Evolutionary conservation across 2,329 filamentous ascomycete genomes (phyloP), one percentile per base, ranked within the genome.

Genomic region (Bertia moriformis): DNA sequence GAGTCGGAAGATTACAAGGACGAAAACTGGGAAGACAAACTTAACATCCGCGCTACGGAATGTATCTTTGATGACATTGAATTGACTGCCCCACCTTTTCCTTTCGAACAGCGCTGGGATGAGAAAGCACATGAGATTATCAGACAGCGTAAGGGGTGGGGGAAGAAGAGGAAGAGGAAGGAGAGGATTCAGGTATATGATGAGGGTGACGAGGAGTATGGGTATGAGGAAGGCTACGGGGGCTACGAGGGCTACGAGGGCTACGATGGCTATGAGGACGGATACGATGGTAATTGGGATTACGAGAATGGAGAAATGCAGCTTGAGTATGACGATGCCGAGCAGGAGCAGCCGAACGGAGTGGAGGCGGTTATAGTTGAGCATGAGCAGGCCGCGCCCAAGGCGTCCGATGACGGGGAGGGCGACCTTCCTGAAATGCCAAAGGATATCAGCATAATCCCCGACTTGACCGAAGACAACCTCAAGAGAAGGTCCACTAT

Each of bases 91-190:
- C 74, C 74, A 1, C 71, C 73, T 2, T 78, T 74, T 47, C 74
- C 74, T 1, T 79, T 78, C 48, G 54, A 69, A 33, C 73, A 79
- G 49, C 61, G 67, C 24, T 80, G 75, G 75, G 72, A 78, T 48
- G 53, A 58, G 12, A 63, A 69, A 29, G 68, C 71, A 41, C 57
- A 63, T 17, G 12, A 10, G 7, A 52, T 55, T 44, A 53, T 47
- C 42, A 59, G 55, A 45, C 57, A 51, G 17, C 51, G 45, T 40
- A 43, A 40, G 37, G 19, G 18, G 14, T 46, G 40, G 19, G 48
- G 48, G 22, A 58, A 53, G 43, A 60, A 54, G 44, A 48, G 54
- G 18, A 62, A 59, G 48, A 49, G 51, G 40, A 66, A 60, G 46
- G 60, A 66, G 42, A 56, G 62, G 42, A 59, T 65, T 42, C 60